Base-by-base conservation (phyloP, 2,329 filamentous ascomycete genomes). In the Calonectria ilicicola region DNA sequence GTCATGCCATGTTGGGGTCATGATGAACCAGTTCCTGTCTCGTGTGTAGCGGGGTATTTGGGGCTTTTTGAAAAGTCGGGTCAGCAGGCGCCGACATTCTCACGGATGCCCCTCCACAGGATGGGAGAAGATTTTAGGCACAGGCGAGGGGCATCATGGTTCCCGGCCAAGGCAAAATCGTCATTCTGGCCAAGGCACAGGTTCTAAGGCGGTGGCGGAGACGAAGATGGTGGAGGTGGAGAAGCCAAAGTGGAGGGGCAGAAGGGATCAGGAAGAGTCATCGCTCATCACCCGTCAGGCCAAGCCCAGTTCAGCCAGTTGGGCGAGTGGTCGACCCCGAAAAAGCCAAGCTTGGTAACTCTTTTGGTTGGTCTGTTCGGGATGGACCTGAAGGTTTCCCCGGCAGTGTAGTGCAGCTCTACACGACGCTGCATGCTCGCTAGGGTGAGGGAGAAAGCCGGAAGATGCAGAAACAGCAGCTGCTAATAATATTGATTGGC, bases 201-300 rank as follows among this genome's bases (percentile, higher is more conserved):
- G 53, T 67, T 73, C 65, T 69, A 65, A 69, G 72, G 74, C 65
- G 66, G 70, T 73, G 74, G 77, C 69, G 75, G 75, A 76, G 72
- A 75, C 60, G 67, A 72, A 74, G 72, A 76, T 75, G 69, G 76
- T 60, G 74, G 75, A 77, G 77, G 74, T 72, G 75, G 70, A 60
- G 70, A 65, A 69, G 27, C 26, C 35, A 47, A 65, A 47, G 67
- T 68, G 64, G 69, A 69, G 60, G 65, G 65, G 40, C 42, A 64
- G 58, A 46, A 21, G 51, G 53, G 68, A 77, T 64, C 46, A 69
- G 70, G 68, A 78, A 75, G 76, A 78, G 76, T 78, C 76, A 78
- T 78, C 68, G 65, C 69, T 58, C 73, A 77, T 75, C 76, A 75
- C 60, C 71, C 75, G 75, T 76, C 74, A 76, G 47, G 38, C 46